Percentiles rank a stretch among this genome's conserved stretches.
Evolutionary conservation across 139 green algal genomes (phyloP).

Genomic region (Dunaliella primolecta): DNA sequence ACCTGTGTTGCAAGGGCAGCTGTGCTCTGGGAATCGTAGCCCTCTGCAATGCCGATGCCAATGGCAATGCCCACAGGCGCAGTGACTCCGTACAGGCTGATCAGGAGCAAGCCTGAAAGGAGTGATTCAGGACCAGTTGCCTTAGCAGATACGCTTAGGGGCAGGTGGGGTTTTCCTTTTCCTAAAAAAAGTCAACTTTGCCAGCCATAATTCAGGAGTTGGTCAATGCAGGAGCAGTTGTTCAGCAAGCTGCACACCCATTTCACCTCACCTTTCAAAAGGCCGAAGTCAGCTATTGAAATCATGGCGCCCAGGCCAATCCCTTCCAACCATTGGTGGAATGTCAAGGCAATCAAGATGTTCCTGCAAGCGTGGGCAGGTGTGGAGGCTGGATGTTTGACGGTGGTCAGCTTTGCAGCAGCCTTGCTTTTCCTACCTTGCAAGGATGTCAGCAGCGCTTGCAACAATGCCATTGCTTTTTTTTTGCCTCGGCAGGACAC

Average conservation of each 20-base stretch:
- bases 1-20: background rate
- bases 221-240: background rate
- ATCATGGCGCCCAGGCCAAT: background rate
- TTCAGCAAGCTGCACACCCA: background rate
- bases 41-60: background rate
- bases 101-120: slow-evolving; percentile 1
- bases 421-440: too few species aligned
- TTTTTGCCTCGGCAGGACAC: too few species aligned
- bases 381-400: background rate
- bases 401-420: too few species aligned
- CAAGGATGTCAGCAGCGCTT: too few species aligned
- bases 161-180: background rate
- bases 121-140: background rate
- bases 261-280: background rate
- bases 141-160: background rate
- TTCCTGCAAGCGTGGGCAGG: background rate
- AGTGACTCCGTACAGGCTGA: slow-evolving; percentile 19
- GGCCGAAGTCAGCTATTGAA: background rate
- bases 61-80: slow-evolving; percentile 25
- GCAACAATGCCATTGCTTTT: too few species aligned
- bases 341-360: slow-evolving; percentile 27
- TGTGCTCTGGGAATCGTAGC: background rate
- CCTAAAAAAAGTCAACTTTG: background rate
- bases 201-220: background rate
- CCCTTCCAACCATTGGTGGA: slow-evolving; percentile 33